Base-by-base conservation (phyloP, 2,329 filamentous ascomycete genomes). In the Penicillium frequentans region DNA sequence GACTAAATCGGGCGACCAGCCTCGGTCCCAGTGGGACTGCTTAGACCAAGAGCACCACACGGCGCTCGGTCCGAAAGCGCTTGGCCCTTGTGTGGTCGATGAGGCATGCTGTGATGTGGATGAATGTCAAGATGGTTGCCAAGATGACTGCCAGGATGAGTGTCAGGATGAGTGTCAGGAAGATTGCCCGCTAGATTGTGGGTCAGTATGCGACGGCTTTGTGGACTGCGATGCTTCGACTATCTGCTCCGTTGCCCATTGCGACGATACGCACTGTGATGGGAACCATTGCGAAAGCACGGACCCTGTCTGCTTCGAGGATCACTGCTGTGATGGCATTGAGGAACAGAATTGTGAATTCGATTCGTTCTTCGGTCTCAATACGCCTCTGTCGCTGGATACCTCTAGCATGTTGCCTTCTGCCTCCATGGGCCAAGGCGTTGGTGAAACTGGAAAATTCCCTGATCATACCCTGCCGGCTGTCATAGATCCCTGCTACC, bases 201-300 rank as follows among this genome's bases (percentile, higher is more conserved):
- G 68, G 19, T 76, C 75, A 11, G 65, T 74, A 21, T 78, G 75
- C 58, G 75, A 76, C 52, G 74, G 74, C 42, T 77, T 76, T 51
- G 66, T 73, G 19, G 74, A 75, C 35, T 78, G 75, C 57, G 72
- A 75, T 50, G 69, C 70, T 33, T 70, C 68, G 8, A 74, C 68
- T 3, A 66, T 68, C 13, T 77, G 75, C 60, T 75, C 75, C 2
- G 69, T 69, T 31, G 62, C 68, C 33, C 59, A 69, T 49, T 72
- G 70, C 39, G 62, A 71, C 39, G 63, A 70, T 14, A 60, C 47
- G 16, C 51, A 66, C 42, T 72, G 61, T 45, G 57, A 57, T 19
- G 60, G 64, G 44, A 27, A 58, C 19, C 59, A 70, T 43, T 73
- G 72, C 58, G 64, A 70, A 46, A 68, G 52, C 35, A 63, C 66